phyloP scores from a whole-genome alignment of 805 yeast species.

The Ogataea corticis region DNA sequence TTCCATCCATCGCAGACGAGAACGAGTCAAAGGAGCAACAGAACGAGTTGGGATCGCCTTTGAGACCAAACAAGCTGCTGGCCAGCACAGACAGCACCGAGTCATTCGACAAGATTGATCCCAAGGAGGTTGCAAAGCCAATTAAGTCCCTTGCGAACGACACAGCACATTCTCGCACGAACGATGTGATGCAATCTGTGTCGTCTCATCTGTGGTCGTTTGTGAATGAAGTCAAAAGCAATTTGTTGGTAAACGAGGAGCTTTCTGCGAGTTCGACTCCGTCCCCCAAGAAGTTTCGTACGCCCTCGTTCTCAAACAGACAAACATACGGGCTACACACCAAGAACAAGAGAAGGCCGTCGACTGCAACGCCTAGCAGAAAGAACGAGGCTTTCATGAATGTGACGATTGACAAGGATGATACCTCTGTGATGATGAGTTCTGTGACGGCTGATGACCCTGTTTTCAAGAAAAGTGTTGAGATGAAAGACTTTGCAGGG shows the following conservation, averaged over 20 bases:
- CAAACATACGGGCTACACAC: slow-evolving; percentile 31
- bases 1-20: slow-evolving; percentile 31
- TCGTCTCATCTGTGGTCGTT: slow-evolving; percentile 50
- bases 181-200: slow-evolving; percentile 39
- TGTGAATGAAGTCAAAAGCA: slow-evolving; percentile 47
- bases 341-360: slow-evolving; percentile 17
- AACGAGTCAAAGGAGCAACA: too few relatives aligned
- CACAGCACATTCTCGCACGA: slow-evolving; percentile 14
- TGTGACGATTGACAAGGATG: slow-evolving; percentile 10
- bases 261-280: slow-evolving; percentile 7
- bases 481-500: not conserved
- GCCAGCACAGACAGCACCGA: slow-evolving; percentile 15
- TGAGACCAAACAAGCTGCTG: slow-evolving; percentile 7
- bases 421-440: slow-evolving; percentile 10
- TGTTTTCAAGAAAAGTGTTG: not conserved
- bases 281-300: slow-evolving; percentile 21
- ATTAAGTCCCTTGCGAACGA: slow-evolving; percentile 24
- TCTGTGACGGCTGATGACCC: slow-evolving; percentile 8
- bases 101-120: slow-evolving; percentile 17
- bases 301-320: slow-evolving; percentile 33
- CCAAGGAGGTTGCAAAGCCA: slow-evolving; percentile 27
- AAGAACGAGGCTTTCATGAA: slow-evolving; percentile 17
- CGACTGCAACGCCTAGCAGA: not conserved
- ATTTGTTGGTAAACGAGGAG: slow-evolving; percentile 26
- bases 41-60: not conserved